phyloP scores from a whole-genome alignment of 768 basidiomycete species.

The Crucibulum laeve region DNA sequence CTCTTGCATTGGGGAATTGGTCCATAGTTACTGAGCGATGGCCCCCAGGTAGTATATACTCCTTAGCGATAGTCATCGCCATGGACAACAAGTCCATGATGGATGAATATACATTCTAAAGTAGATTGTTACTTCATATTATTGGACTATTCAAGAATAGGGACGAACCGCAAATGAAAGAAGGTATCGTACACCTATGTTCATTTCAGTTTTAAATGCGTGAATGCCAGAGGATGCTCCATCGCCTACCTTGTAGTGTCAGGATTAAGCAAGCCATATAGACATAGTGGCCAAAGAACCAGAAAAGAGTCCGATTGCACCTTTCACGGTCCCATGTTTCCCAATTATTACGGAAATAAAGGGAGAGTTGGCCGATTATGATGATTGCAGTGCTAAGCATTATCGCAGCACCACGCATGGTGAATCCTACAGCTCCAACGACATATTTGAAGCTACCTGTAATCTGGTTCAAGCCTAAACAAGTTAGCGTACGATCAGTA shows the following conservation, averaged over 20 bases:
- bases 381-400: not conserved
- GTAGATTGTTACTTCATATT: not conserved
- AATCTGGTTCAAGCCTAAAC: slow-evolving; percentile 1
- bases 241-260: slow-evolving; percentile 1
- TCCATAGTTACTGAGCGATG: not conserved
- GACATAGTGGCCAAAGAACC: not conserved
- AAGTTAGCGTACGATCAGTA: not conserved
- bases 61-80: not conserved
- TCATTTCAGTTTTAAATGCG: no score
- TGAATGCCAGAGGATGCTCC: not conserved
- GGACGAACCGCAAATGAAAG: not conserved
- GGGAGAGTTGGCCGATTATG: slow-evolving; percentile 1
- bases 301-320: not conserved
- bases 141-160: not conserved
- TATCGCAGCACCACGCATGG: not conserved
- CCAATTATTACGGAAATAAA: slow-evolving; percentile 1
- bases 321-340: not conserved
- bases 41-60: not conserved
- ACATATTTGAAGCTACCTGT: not conserved
- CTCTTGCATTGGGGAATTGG: not conserved
- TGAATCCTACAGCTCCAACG: not conserved
- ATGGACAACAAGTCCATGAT: not conserved
- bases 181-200: not conserved
- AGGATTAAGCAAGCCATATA: not conserved
- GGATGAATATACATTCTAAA: not conserved